Evolutionary conservation across 2,329 filamentous ascomycete species (phyloP).

Genomic region (Neonectria ditissima): DNA sequence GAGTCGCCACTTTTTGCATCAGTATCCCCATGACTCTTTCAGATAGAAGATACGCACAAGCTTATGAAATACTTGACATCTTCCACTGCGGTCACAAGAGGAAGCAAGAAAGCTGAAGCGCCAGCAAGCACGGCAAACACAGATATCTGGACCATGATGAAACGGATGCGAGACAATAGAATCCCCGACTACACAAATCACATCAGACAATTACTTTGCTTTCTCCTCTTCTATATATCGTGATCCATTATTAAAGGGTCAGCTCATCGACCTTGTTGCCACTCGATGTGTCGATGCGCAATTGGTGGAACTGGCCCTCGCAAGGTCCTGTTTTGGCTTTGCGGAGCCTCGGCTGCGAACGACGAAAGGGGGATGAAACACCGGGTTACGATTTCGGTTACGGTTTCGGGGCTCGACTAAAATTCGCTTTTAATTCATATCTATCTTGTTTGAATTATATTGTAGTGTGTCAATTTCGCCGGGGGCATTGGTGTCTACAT

Average conservation of each 20-base stretch:
- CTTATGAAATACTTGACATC: neutral
- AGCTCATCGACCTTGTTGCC: neutral
- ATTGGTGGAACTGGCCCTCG: neutral
- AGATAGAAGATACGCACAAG: neutral
- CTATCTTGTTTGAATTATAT: no score
- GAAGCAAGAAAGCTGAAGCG: neutral
- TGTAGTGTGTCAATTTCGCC: no score
- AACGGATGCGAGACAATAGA: neutral
- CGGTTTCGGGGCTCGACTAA: neutral
- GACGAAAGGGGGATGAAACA: neutral
- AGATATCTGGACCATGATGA: neutral
- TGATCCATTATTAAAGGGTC: neutral
- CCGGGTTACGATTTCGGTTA: neutral
- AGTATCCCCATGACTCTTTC: neutral
- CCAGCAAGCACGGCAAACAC: neutral
- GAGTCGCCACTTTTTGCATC: conserved; percentile 45
- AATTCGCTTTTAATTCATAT: neutral
- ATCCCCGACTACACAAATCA: neutral
- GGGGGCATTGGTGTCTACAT: no score
- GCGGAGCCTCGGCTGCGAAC: neutral
- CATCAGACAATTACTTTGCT: neutral
- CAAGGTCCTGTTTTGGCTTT: neutral
- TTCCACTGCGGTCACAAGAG: neutral
- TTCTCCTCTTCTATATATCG: neutral
- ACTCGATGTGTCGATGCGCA: neutral